Evolutionary conservation across 352 stramenopile genomes (phyloP).

Genomic region (Phytophthora constricta): DNA sequence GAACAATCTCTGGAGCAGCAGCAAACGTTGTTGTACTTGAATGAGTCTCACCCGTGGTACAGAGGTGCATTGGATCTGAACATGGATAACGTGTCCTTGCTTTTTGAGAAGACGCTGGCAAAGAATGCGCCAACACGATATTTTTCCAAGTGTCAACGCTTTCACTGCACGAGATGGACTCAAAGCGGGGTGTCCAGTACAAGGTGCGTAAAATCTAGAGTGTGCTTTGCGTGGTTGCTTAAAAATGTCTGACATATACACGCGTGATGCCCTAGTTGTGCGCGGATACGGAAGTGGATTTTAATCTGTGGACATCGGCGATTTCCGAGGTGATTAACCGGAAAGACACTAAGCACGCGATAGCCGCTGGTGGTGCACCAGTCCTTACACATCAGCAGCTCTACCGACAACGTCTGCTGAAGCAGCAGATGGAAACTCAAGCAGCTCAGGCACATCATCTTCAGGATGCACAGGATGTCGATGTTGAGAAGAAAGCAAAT

Average conservation of each 20-base stretch:
- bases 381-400: constrained; percentile 78
- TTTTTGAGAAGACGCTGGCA: constrained; percentile 84
- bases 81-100: constrained; percentile 71
- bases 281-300: constrained; percentile 77
- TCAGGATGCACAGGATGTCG: constrained; percentile 12
- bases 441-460: constrained; percentile 22
- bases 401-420: constrained; percentile 71
- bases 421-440: constrained; percentile 53
- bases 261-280: constrained; percentile 63
- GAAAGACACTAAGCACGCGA: constrained; percentile 54
- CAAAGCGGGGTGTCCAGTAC: constrained; percentile 83
- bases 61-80: constrained; percentile 81
- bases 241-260: no score
- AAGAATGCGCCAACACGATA: constrained; percentile 80
- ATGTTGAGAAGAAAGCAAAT: constrained; percentile 12
- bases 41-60: constrained; percentile 83
- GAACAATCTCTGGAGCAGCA: constrained; percentile 34
- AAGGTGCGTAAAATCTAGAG: constrained; percentile 53
- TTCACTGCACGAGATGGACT: constrained; percentile 78
- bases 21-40: constrained; percentile 73
- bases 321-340: constrained; percentile 81
- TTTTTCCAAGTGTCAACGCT: constrained; percentile 86
- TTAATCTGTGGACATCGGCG: constrained; percentile 79
- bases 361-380: constrained; percentile 29
- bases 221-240: constrained; percentile 23